phyloP scores from a whole-genome alignment of 768 basidiomycete species.

The Vararia minispora region DNA sequence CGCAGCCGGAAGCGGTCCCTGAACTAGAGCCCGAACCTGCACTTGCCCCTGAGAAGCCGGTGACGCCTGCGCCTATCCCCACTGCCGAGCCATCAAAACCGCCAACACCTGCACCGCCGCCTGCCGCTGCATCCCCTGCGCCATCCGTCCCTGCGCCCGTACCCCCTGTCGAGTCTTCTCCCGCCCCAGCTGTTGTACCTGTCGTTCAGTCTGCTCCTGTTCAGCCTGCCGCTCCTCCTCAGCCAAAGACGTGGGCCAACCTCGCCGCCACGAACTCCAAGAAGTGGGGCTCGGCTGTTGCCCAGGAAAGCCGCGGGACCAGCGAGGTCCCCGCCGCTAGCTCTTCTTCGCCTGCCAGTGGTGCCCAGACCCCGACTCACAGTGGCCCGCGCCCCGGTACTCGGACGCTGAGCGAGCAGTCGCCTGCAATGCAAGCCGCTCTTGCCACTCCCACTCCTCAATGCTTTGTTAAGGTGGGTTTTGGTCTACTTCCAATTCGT shows the following conservation, averaged over 20 bases:
- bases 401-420: slow-evolving; percentile 28
- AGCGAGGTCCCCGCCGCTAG: slow-evolving; percentile 45
- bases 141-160: slow-evolving; percentile 15
- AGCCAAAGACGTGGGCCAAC: slow-evolving; percentile 84
- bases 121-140: slow-evolving; percentile 20
- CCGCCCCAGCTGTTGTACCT: slow-evolving; percentile 15
- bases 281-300: slow-evolving; percentile 80
- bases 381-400: slow-evolving; percentile 23
- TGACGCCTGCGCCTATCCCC: slow-evolving; percentile 23
- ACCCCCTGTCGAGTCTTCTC: slow-evolving; percentile 16
- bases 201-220: slow-evolving; percentile 15
- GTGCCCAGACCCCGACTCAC: slow-evolving; percentile 23
- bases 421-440: slow-evolving; percentile 46
- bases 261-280: slow-evolving; percentile 74
- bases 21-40: slow-evolving; percentile 22
- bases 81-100: slow-evolving; percentile 18
- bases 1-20: slow-evolving; percentile 30
- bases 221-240: slow-evolving; percentile 29
- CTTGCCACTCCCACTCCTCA: slow-evolving; percentile 55
- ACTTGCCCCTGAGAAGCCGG: slow-evolving; percentile 20
- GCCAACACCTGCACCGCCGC: slow-evolving; percentile 18
- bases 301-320: slow-evolving; percentile 66
- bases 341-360: slow-evolving; percentile 32
- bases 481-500: background rate
- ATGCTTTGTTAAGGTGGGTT: slow-evolving; percentile 84